Evolutionary conservation across 78 protist genomes (phyloP), one percentile per base, ranked within the genome.

Genomic region (Dictyostelium brefeldianum): DNA sequence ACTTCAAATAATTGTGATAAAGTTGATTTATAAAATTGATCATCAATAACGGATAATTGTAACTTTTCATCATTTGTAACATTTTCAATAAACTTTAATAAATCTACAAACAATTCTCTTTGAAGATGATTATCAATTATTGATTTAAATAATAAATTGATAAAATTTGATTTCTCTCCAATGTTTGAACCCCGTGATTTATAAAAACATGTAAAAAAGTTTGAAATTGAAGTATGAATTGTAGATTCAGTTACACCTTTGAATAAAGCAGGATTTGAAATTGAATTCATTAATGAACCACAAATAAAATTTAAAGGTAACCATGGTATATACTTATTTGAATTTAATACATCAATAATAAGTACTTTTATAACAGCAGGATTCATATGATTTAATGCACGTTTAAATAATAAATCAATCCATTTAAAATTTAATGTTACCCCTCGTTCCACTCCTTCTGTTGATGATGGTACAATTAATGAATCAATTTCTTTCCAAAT

Each of bases 291-390:
- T 27, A 87, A 64, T 7, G 83, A 62, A 64, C 70, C 73, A 22
- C 54, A 43, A 15, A 77, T 36, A 64, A 87, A 87, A 6, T 56
- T 53, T 62, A 77, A 22, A 27, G 93, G 93, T 17, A 85, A 18
- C 36, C 62, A 73, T n/a, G 75, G 65, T 5, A 65, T 46, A 20
- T 43, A 47, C 8, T 78, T 69, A 7, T 78, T 78, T 5, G 92
- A 57, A 56, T 77, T 59, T 6, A 87, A 17, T 9, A 73, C 80
- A 29, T 65, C 93, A 9, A 87, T 7, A 1, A 74, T 73, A 47
- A 53, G 29, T 10, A 75, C 84, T 22, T 87, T 87, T 14, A 87
- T 77, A 1, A 87, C 93, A 0, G 93, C 93, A 51, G 93, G 83
- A 65, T 87, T 87, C 78, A 64, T 56, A 20, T 87, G 93, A n/a